Base-by-base conservation (phyloP, 2,329 filamentous ascomycete genomes). In the Esteya vermicola region DNA sequence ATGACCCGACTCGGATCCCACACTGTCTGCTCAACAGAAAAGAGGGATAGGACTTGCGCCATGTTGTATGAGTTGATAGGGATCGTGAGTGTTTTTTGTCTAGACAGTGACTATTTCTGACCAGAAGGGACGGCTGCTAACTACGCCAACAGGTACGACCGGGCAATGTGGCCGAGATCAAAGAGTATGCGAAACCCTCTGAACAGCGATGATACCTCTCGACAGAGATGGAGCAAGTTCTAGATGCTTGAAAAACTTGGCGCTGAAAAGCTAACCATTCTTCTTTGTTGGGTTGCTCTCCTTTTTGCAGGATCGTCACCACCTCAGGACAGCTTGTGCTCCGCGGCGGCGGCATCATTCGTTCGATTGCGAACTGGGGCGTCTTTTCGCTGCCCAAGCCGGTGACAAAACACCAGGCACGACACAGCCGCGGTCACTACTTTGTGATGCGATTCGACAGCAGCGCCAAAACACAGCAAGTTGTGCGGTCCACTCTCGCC, bases 21-120 rank as follows among this genome's bases (percentile, higher is more conserved):
- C n/a, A n/a, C n/a, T n/a, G n/a, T n/a, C n/a, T n/a, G n/a, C n/a
- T n/a, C n/a, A n/a, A n/a, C n/a, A 33, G 18, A 33, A 40, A 36
- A 36, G 44, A 25, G 19, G 40, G 31, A 28, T 16, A 18, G 33
- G 25, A 26, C 13, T 28, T 23, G 51, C 57, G 70, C 59, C 49
- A 95, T 98, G 91, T 68, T 98, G 65, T 98, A 98, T 70, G 91
- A 98, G 68, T 69, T 96, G 56, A 91, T 98, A 62, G 91, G 84
- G 60, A 81, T 95, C 64, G 91, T 95, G 66, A 54, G 81, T 66
- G 16, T 13, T 18, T 3, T 19, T 14, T 25, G 6, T 12, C 4
- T 23, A 10, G n/a, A n/a, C n/a, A n/a, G n/a, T n/a, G n/a, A n/a
- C n/a, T n/a, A n/a, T n/a, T n/a, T n/a, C n/a, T n/a, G n/a, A n/a